Base-by-base conservation (phyloP, 164 flowering plant genomes). In the Magnolia kwangsiensis region DNA sequence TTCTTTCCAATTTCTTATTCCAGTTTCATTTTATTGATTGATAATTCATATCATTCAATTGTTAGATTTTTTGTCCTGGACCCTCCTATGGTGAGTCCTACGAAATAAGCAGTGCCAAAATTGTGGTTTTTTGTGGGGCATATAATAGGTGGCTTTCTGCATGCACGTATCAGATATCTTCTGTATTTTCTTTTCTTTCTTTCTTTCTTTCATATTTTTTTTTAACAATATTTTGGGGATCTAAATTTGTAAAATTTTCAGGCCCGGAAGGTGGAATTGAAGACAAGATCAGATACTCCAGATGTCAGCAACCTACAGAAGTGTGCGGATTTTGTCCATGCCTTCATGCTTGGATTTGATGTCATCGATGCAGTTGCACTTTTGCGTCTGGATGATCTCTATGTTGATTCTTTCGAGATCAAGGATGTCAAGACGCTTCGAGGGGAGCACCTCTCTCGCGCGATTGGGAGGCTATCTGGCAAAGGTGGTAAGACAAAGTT, bases 291-390 rank as follows among this genome's bases (percentile, higher is more conserved):
- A 21, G 85, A 83, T 50, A 83, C 83, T 51, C 85, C 85, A 8
- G 85, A 83, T 29, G 64, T 83, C 55, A 77, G 83, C 49, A 77
- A 79, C 79, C 73, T 83, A 13, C 85, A 83, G 70, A 83, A 83
- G 51, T 74, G 79, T 72, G 80, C 80, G 8, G 85, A 83, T 66
- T 83, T 83, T 75, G 81, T 83, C 29, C 85, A 83, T 72, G 85
- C 85, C 5, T 83, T 83, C 65, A 83, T 81, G 85, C 85, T 83
- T 21, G 85, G 85, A 9, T 83, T 83, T 73, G 85, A 83, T 29
- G 69, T 79, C 0, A 72, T 72, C 1, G 85, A 83, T 66, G 82
- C 85, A 5, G 51, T 81, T 77, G 83, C 83, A 19, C 78, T 83
- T 10, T 50, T 83, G 69, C 78, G 83, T 1, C 69, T 81, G 65